Percentiles rank a stretch among this genome's conserved stretches.
Evolutionary conservation across 768 basidiomycete species (phyloP).

Genomic region (Russula sp.): DNA sequence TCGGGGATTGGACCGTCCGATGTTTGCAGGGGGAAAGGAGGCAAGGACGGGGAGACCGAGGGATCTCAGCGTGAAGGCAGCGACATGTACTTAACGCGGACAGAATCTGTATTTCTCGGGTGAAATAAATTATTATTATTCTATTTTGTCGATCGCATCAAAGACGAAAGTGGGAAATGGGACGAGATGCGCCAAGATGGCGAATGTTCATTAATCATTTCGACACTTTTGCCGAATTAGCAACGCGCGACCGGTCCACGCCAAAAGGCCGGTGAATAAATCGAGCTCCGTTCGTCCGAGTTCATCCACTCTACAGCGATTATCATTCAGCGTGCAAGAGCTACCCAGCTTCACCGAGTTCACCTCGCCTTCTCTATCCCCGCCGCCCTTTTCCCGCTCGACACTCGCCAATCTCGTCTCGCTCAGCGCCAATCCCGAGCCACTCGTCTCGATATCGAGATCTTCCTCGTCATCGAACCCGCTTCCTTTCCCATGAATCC

Average conservation of each 20-base stretch:
- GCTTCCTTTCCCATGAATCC: slow-evolving; percentile 36
- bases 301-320: no score
- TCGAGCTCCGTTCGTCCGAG: not conserved
- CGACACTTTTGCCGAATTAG: slow-evolving; percentile 4
- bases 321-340: no score
- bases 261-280: slow-evolving; percentile 12
- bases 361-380: slow-evolving; percentile 10
- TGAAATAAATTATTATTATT: no score
- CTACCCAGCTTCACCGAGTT: not conserved
- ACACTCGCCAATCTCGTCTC: slow-evolving; percentile 23
- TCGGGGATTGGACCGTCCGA: no score
- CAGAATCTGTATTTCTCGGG: no score
- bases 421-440: slow-evolving; percentile 27
- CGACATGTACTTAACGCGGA: no score
- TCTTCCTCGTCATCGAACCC: slow-evolving; percentile 28
- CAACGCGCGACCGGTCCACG: not conserved
- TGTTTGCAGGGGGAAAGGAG: no score
- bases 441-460: slow-evolving; percentile 23
- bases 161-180: slow-evolving; percentile 8
- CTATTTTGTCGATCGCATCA: slow-evolving; percentile 7
- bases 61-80: no score
- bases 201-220: slow-evolving; percentile 23
- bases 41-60: no score
- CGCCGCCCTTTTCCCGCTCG: slow-evolving; percentile 25
- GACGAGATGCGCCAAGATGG: slow-evolving; percentile 9